Evolutionary conservation across 164 flowering plant genomes (phyloP), one percentile per base, ranked within the genome.

Genomic region (Vitis labrusca): DNA sequence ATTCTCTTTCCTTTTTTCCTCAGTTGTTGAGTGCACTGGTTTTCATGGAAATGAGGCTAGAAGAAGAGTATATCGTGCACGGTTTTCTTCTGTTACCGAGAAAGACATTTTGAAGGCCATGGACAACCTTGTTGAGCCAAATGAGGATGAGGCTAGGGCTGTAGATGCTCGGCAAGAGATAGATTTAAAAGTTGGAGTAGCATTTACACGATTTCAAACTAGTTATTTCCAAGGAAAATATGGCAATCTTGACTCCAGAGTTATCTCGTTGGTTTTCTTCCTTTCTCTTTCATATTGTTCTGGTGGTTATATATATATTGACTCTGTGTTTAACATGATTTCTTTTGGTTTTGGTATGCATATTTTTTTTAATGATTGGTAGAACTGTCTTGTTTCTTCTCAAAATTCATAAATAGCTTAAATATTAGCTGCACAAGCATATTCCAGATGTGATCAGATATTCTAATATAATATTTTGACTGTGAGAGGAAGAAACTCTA

Each of bases 111-210:
- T 74, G 27, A 89, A 80, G 78, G 97, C 97, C 27, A 86, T 94
- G 97, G 84, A 81, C 59, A 87, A 74, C 80, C 99, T 94, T 83
- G 92, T 83, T 70, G 82, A 78, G 61, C 99, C 99, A 14, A 92
- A 90, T 75, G 83, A 58, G 81, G 69, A 92, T 84, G 99, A 94
- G 79, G 88, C 99, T 78, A 75, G 91, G 84, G 92, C 99, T 75
- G 99, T 94, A 17, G 99, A 94, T 88, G 99, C 97, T 72, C 94
- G 99, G 51, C 99, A 92, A 77, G 99, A 94, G 81, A 94, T 94
- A 77, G 99, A 94, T 81, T 80, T 94, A 85, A 94, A 94, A 91
- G 99, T 94, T 82, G 99, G 99, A 77, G 99, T 94, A 75, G 94
- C 97, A 67, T 94, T 94, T 80, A 91, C 99, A 30, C 88, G 99